phyloP scores from a whole-genome alignment of 2,329 filamentous ascomycete genomes.

The Phoma sp. region DNA sequence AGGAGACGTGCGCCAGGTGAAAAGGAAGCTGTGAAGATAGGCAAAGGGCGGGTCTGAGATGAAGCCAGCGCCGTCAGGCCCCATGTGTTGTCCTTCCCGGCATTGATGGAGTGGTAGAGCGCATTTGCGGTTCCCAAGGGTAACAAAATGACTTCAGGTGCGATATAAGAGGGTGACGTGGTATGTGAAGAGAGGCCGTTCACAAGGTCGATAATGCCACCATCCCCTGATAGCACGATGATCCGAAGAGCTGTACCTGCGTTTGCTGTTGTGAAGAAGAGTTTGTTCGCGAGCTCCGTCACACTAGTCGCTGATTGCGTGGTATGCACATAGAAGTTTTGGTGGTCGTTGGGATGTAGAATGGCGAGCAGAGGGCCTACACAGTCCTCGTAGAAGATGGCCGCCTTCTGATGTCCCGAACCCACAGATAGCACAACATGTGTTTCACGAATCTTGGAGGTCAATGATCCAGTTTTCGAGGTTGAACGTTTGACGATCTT shows the following conservation, averaged over 20 bases:
- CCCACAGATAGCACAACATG: constrained; percentile 55
- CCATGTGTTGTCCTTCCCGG: constrained; percentile 48
- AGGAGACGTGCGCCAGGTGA: constrained; percentile 53
- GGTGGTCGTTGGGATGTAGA: constrained; percentile 42
- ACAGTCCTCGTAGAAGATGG: constrained; percentile 47
- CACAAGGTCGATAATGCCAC: constrained; percentile 81
- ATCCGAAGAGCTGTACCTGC: constrained; percentile 57
- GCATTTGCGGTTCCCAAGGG: constrained; percentile 61
- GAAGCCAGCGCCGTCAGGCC: constrained; percentile 50
- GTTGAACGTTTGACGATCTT: constrained; percentile 24
- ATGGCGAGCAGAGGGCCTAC: constrained; percentile 52
- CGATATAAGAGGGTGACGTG: constrained; percentile 40
- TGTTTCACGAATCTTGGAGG: constrained; percentile 28
- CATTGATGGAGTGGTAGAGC: constrained; percentile 54
- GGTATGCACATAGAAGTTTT: constrained; percentile 61
- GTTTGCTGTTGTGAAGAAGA: constrained; percentile 59
- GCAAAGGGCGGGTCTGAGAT: constrained; percentile 46
- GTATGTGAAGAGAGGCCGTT: constrained; percentile 64
- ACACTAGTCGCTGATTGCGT: constrained; percentile 72
- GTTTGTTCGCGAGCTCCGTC: constrained; percentile 63
- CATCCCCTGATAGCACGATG: constrained; percentile 85
- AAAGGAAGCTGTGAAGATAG: constrained; percentile 53
- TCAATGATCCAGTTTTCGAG: constrained; percentile 1
- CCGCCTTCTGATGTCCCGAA: constrained; percentile 53
- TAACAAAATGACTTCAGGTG: constrained; percentile 63